Base-by-base conservation (phyloP, 805 yeast genomes). In the Saccharomycopsis schoenii region DNA sequence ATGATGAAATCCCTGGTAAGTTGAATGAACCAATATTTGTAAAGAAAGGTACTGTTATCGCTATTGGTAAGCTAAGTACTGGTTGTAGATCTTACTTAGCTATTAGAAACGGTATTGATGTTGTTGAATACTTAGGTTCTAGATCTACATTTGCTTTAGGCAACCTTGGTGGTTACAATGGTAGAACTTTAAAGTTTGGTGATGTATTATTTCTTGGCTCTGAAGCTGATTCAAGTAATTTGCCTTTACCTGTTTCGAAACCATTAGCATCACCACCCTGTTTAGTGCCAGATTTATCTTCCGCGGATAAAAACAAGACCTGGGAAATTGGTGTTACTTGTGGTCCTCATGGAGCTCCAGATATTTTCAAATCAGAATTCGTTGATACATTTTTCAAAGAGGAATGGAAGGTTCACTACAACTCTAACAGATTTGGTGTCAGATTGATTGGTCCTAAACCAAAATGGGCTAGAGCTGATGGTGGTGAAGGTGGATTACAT, bases 291-390 rank as follows among this genome's bases (percentile, higher is more conserved):
- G 64, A 71, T 8, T 81, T 83, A 66, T 71, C 77, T 36, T 72
- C 75, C 47, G 36, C 29, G n/a, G 40, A 36, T 15, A 51, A 57
- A 9, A 50, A 52, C n/a, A 39, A 52, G 34, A 54, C 64, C 4
- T 93, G 98, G 98, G 75, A 76, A 55, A 92, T 93, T 65, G 97
- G 92, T 68, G 97, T 92, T 56, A 90, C 97, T 11, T 86, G 96
- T 72, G 99, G 99, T 60, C 99, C 99, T 29, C 98, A 93, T 73
- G 98, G 98, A 0, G 83, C 97, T 4, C 98, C 98, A 19, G 99
- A 93, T 72, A 90, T 92, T 74, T 94, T 94, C 79, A 81, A 82
- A 60, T 72, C 79, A 11, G 96, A 88, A 71, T 83, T 89, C 12
- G 83, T 90, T 17, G 77, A 78, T 41, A 88, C 85, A 60, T 92